phyloP scores from a whole-genome alignment of 179 eudicot genomes.

The Monotropa hypopitys region DNA sequence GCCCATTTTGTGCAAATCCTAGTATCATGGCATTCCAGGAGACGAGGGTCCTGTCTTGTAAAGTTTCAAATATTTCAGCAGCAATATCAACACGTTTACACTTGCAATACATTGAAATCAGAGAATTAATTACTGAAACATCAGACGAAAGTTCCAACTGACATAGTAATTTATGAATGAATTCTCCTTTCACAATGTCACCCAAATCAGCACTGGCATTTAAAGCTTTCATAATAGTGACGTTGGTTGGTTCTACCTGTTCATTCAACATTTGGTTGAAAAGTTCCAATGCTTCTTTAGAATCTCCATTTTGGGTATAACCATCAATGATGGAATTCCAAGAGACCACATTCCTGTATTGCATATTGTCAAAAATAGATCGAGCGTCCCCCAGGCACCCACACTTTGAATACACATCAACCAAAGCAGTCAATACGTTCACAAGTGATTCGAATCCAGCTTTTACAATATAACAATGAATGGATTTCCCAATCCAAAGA shows the following conservation, averaged over 20 bases:
- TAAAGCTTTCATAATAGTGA: conserved; percentile 45
- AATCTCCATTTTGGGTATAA: conserved; percentile 28
- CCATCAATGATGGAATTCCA: conserved; percentile 65
- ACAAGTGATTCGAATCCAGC: conserved; percentile 34
- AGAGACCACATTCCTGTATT: conserved; percentile 36
- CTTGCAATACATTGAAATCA: conserved; percentile 54
- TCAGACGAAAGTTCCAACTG: conserved; percentile 21
- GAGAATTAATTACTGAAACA: conserved; percentile 40
- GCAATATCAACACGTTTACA: conserved; percentile 42
- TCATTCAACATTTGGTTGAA: conserved; percentile 41
- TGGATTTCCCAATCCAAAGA: conserved; percentile 24
- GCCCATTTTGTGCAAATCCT: conserved; percentile 49
- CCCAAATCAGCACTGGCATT: conserved; percentile 47
- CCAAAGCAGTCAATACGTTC: conserved; percentile 44
- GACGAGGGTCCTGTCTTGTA: conserved; percentile 35
- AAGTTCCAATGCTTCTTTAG: conserved; percentile 37
- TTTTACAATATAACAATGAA: conserved; percentile 45
- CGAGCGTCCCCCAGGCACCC: conserved; percentile 32
- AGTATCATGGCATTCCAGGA: conserved; percentile 63
- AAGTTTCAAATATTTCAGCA: conserved; percentile 26
- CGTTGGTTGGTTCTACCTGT: conserved; percentile 43
- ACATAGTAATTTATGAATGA: conserved; percentile 24
- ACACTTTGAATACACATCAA: conserved; percentile 55
- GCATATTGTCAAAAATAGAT: conserved; percentile 36
- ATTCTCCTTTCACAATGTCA: conserved; percentile 31